A percentile compares a stretch with the other conserved stretches of the same genome.
Evolutionary conservation across 495 filamentous ascomycete species (phyloP).

Genomic region (Neurospora sp.): DNA sequence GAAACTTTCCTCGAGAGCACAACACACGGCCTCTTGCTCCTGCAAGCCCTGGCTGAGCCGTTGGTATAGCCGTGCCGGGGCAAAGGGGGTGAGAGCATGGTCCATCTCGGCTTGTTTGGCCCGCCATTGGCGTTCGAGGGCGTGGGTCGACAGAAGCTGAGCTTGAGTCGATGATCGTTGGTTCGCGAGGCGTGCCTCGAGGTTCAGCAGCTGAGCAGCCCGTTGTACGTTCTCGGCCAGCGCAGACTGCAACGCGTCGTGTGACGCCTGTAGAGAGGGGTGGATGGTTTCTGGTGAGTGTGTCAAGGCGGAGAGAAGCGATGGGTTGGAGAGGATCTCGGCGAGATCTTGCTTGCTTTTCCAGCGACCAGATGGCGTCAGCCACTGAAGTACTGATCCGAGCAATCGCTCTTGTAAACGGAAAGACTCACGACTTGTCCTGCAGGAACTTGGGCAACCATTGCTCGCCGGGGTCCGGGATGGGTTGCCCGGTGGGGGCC

Average conservation of each 20-base stretch:
- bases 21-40: slow-evolving; percentile 76
- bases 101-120: slow-evolving; percentile 85
- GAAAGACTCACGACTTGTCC: slow-evolving; percentile 57
- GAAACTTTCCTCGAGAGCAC: slow-evolving; percentile 82
- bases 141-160: slow-evolving; percentile 70
- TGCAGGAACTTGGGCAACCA: slow-evolving; percentile 64
- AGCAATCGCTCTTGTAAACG: not conserved
- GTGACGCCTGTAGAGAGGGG: slow-evolving; percentile 47
- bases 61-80: slow-evolving; percentile 73
- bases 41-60: slow-evolving; percentile 58
- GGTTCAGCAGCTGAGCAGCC: slow-evolving; percentile 45
- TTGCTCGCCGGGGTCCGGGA: slow-evolving; percentile 40
- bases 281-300: slow-evolving; percentile 54
- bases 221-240: slow-evolving; percentile 60
- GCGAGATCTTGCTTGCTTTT: slow-evolving; percentile 51
- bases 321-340: slow-evolving; percentile 48
- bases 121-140: slow-evolving; percentile 83
- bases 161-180: slow-evolving; percentile 62
- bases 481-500: slow-evolving; percentile 7
- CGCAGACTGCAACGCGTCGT: slow-evolving; percentile 45
- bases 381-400: not conserved
- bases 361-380: not conserved
- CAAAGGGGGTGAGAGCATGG: slow-evolving; percentile 68
- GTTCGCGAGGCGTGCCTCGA: slow-evolving; percentile 49
- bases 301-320: slow-evolving; percentile 51